Evolutionary conservation across 805 yeast genomes (phyloP), one percentile per base, ranked within the genome.

Genomic region (Zygoascus ofunaensis): DNA sequence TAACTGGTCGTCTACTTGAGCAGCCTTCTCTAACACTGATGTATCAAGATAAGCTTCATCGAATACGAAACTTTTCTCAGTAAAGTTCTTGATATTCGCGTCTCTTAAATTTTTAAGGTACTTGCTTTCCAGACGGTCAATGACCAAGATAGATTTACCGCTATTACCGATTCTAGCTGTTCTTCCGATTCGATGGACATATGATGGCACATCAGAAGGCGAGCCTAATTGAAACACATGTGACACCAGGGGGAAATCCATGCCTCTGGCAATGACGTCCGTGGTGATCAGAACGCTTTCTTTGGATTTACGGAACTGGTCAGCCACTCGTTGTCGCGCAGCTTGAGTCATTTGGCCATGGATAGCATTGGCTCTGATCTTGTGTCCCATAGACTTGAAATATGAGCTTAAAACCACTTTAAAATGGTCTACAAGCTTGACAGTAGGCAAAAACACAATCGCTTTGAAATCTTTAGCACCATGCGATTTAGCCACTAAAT

Each of bases 201-300:
- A 87, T 50, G 82, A 81, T n/a, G 89, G 76, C 20, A 78, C 64
- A 46, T 80, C 85, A 39, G 72, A 65, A 49, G 92, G 85, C n/a
- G 80, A 72, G 52, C 90, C 84, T 44, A 86, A 62, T 68, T 90
- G 97, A 55, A 83, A 68, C 42, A 90, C 97, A 59, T 86, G 85
- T 21, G 87, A 66, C 23, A 90, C 94, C 54, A 77, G 77, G 45
- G 89, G 92, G 73, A 90, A 85, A 68, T 90, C 97, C 82, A 90
- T 80, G 54, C 97, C 97, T 66, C 97, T 79, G 12, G 97, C 96
- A 49, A 89, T 94, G 47, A 90, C 97, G 64, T 87, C 95, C 4
- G 96, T 84, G 45, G 90, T 80, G 44, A 90, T 76, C 46, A 90
- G 70, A 37, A 89, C 59, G 45, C 86, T 83, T 23, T 62, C 49